Base-by-base conservation (phyloP, 495 filamentous ascomycete genomes). In the Trichoderma reesei region DNA sequence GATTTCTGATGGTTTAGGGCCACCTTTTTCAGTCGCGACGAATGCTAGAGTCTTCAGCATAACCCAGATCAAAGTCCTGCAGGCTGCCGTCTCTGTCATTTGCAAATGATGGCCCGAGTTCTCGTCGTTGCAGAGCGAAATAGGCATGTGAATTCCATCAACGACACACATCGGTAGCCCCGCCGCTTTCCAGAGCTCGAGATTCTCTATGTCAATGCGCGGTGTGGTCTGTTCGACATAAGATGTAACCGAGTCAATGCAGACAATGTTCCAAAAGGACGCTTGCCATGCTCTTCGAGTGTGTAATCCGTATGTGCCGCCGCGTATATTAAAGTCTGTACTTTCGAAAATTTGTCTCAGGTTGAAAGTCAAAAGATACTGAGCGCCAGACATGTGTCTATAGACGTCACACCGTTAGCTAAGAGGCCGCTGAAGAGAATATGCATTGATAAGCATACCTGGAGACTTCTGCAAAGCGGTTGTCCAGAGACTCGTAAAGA, bases 251-350 rank as follows among this genome's bases (percentile, higher is more conserved):
- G 20, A 56, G 26, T 56, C 51, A 26, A 56, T 56, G 26, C 51
- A 56, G 2, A 56, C 51, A 34, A 56, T 56, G 8, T 56, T 56
- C 51, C 51, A 56, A 34, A 56, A 56, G 34, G 51, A 56, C 10
- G 51, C 51, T 56, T 56, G 51, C 51, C 51, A 56, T 3, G 51
- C 51, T 34, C 51, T 56, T 56, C 51, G 51, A 34, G 51, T 31
- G 8, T 33, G 31, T 11, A 56, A 8, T 56, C 51, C 51, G 20
- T 4, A 33, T 33, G 51, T 33, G 9, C 20, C 20, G 26, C 26
- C 18, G 31, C 51, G 51, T 33, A 4, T 9, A 34, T 34, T 56
- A n/a, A 56, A 10, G 0, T 56, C 51, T 7, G 51, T 56, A 33
- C 26, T 34, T 8, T 56, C 51, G 26, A 13, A 56, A 4, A 34